These are phyloP conservation scores for Phytophthora foliorum DNA, from an alignment of 352 stramenopile genomes.

Conservation along the genomic window DNA sequence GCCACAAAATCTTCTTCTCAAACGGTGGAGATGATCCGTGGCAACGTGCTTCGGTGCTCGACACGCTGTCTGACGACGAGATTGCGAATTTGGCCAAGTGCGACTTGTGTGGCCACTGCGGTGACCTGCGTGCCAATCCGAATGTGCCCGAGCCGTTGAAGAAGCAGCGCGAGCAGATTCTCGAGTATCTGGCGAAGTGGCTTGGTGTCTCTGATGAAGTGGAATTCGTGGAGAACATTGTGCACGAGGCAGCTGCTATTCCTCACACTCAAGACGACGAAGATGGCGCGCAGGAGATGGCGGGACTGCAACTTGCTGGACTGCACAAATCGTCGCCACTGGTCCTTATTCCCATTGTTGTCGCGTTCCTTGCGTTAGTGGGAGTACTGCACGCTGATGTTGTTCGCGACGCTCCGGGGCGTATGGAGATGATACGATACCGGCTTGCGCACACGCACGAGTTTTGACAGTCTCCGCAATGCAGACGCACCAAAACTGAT, in stretches of 20 bases:
- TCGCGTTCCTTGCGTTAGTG: constrained; percentile 63
- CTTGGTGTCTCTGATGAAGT: constrained; percentile 31
- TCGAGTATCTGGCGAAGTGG: constrained; percentile 76
- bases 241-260: constrained; percentile 19
- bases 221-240: constrained; percentile 17
- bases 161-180: constrained; percentile 74
- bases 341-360: constrained; percentile 75
- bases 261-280: constrained; percentile 27
- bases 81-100: constrained; percentile 79
- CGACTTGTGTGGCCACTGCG: constrained; percentile 86
- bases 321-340: constrained; percentile 66
- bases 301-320: constrained; percentile 23
- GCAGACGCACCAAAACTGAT: constrained; percentile 2
- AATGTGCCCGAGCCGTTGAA: constrained; percentile 66
- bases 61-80: constrained; percentile 66
- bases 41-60: constrained; percentile 79
- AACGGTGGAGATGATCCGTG: constrained; percentile 89
- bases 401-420: constrained; percentile 53
- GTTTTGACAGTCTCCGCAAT: constrained; percentile 23
- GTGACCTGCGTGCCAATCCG: constrained; percentile 63
- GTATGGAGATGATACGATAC: constrained; percentile 45
- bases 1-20: constrained; percentile 88
- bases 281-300: constrained; percentile 30
- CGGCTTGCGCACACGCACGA: constrained; percentile 48
- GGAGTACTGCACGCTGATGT: constrained; percentile 66